Evolutionary conservation across 768 basidiomycete species (phyloP), one percentile per base, ranked within the genome.

Genomic region (Tylopilus rubrobrunneus): DNA sequence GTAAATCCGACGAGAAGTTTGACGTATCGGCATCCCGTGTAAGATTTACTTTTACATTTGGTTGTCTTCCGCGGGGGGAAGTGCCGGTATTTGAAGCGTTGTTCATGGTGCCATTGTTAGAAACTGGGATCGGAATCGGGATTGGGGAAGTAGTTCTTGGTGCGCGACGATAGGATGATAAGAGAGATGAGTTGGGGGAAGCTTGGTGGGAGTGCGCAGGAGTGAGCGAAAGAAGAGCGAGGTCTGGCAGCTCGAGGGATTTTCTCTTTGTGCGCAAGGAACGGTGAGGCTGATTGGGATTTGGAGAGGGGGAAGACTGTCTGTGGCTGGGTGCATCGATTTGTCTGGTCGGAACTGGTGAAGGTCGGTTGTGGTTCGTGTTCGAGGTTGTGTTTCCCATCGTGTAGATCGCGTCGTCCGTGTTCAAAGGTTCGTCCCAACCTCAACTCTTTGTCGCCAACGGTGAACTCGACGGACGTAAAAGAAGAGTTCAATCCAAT

Each of bases 231-330:
- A 80, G 76, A 54, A 72, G 71, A 12, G 78, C 78, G 62, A 90
- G 82, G 74, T 89, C 87, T 49, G 87, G 87, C 25, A 90, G 76
- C 66, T 90, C 86, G 19, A 90, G 80, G 0, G 85, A 86, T 65
- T 78, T 82, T 71, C 86, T 87, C 76, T 85, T 88, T 21, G 76
- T 74, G 39, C 84, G 76, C 53, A 88, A 71, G 42, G 86, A 85
- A 31, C 75, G 74, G 67, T 87, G 85, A 1, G 83, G 76, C 63
- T 71, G 69, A 54, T 70, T 69, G 45, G 69, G 64, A 41, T 67
- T 67, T 1, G 80, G 76, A 37, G 77, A 76, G 34, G 71, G 70
- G 4, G 76, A 61, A 33, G 51, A 31, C 31, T 61, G 58, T 51
- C 33, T 62, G 51, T 55, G 60, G 28, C 53, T 42, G 5, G 53